Evolutionary conservation across 306 rosid genomes (phyloP), one percentile per base, ranked within the genome.

Genomic region (Spatholobus suberectus): DNA sequence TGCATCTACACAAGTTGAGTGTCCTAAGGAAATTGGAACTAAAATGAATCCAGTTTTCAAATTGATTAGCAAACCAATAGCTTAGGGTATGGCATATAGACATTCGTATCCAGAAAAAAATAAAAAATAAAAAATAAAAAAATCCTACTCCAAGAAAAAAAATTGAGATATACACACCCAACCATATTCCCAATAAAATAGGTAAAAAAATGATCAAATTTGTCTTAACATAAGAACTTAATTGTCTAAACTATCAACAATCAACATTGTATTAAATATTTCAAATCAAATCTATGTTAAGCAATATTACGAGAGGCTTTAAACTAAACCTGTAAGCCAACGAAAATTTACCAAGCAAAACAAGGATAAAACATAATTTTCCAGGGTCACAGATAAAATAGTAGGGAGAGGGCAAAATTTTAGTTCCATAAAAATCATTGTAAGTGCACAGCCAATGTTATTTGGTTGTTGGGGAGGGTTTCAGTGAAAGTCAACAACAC

Each of bases 1-100:
- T 1, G 77, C 86, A 66, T 84, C 91, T 74, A 70, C 89, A 84
- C 66, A 75, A 70, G 84, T 69, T 62, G 89, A 87, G 85, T 78
- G 78, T 83, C 88, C 88, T 82, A 67, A 23, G 85, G 84, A 84
- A 89, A 82, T 80, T 4, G 63, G 78, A 79, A 78, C 67, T 46
- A 49, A 68, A 71, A 69, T 65, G 55, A 83, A 84, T 32, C 74
- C 71, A 82, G 63, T 73, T 67, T 75, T 57, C 67, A 82, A 38
- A 76, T 62, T 55, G 75, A 72, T 46, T 72, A 41, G 81, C 20
- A 71, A 27, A 77, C 43, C 37, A 81, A 46, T 62, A 29, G 11
- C 69, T 5, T 27, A 61, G 38, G 77, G 68, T 68, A 29, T 21
- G 44, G 61, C 49, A 55, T 24, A 44, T 35, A 58, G 20, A 77